These are phyloP conservation scores for Lathyrus sativus DNA, from an alignment of 306 rosid species.

Conservation along the genomic window DNA sequence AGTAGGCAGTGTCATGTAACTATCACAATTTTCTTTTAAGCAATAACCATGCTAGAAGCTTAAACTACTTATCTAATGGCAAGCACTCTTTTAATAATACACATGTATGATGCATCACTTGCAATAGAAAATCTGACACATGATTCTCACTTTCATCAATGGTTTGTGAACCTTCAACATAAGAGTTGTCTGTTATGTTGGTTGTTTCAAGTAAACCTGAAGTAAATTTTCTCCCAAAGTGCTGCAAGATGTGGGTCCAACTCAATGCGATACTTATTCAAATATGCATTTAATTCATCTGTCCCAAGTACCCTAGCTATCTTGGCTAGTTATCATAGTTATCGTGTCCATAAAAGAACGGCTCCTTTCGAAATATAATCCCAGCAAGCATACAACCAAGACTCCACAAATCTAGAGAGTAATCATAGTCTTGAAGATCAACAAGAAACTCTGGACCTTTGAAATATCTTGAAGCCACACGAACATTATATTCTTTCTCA, in stretches of 20 bases:
- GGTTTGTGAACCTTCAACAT: too few relatives aligned
- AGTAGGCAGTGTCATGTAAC: too few relatives aligned
- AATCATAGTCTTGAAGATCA: constrained; percentile 96
- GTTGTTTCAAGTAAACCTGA: too few relatives aligned
- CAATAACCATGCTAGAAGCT: too few relatives aligned
- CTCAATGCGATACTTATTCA: constrained; percentile 78
- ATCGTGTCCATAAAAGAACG: constrained; percentile 95
- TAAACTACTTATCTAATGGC: too few relatives aligned
- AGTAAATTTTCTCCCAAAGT: constrained; percentile 95
- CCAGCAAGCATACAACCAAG: constrained; percentile 98
- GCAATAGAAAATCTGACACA: too few relatives aligned
- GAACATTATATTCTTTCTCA: constrained; percentile 59
- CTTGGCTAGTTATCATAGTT: constrained; percentile 86
- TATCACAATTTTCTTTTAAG: too few relatives aligned
- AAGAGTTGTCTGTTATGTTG: too few relatives aligned
- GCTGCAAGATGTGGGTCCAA: constrained; percentile 83
- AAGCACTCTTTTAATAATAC: too few relatives aligned
- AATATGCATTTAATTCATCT: constrained; percentile 72
- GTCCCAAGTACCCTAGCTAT: constrained; percentile 95
- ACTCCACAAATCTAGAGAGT: constrained; percentile 91
- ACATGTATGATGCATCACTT: too few relatives aligned
- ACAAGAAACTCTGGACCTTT: constrained; percentile 98
- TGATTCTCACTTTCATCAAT: too few relatives aligned
- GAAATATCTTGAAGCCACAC: constrained; percentile 77
- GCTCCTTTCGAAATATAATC: constrained; percentile 96